Evolutionary conservation across 768 basidiomycete species (phyloP), one percentile per base, ranked within the genome.

Genomic region (Suillus decipiens): DNA sequence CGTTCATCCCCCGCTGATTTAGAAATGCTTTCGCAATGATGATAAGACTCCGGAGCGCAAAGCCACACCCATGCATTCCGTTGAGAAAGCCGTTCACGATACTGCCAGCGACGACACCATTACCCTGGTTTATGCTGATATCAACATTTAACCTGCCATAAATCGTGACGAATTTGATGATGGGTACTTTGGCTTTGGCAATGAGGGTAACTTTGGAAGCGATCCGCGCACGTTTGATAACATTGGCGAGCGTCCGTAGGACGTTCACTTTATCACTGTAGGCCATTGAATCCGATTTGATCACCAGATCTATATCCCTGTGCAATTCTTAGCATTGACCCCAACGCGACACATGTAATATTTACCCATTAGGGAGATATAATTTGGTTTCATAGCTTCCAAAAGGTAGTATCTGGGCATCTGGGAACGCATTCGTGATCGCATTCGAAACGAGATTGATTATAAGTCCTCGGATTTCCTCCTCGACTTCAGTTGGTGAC

Each of bases 241-340:
- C 83, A 70, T 86, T 86, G 11, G 95, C 93, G 39, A 99, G 83
- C 3, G 86, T 83, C 58, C 89, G 86, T 8, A 99, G 82, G 36
- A 92, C 89, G 57, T 80, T 79, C 60, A 85, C 79, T 77, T 87
- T 89, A 71, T 89, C 81, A 67, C 82, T 85, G 64, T 84, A 84
- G 33, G 86, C 89, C 85, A 96, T 90, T 5, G 83, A 81, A 5
- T 86, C 76, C 0, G 89, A 95, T n/a, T 92, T 72, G 66, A 98
- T 85, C 61, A 99, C 96, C 10, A 98, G 82, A 72, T 99, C 97
- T 68, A 99, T 97, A 74, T 99, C 97, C 33, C 96, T 96, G 73
- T 37, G 39, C 43, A 54, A 55, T 61, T 57, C 63, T 70, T 56
- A 75, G 70, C 43, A 66, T 42, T 36, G 65, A 63, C 43, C 22